Conservation (phyloP, 495 filamentous ascomycete species). For the Aspergillus campestris region DNA sequence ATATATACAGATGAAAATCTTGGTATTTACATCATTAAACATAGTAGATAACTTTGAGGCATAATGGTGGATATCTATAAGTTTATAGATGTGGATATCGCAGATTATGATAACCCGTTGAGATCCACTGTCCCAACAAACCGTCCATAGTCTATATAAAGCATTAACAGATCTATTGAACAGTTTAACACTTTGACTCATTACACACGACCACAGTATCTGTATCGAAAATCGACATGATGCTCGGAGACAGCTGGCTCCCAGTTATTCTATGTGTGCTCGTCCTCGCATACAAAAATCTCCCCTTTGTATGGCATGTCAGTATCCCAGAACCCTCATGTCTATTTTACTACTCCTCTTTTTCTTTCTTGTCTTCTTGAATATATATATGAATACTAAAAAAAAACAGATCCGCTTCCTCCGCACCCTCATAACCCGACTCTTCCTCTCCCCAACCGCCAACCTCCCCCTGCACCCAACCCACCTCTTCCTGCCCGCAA, state of each 20-base stretch:
- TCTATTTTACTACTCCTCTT: not conserved
- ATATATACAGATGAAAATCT: too few relatives aligned
- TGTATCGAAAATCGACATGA: not conserved
- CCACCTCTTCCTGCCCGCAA: constrained; percentile 38
- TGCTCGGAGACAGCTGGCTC: constrained; percentile 1
- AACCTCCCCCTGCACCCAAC: not conserved
- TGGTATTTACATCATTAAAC: too few relatives aligned
- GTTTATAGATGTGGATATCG: too few relatives aligned
- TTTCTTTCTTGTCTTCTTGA: too few relatives aligned
- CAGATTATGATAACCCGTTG: too few relatives aligned
- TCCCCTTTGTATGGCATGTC: constrained; percentile 75
- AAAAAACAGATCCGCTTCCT: constrained; percentile 2
- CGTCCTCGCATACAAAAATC: constrained; percentile 42
- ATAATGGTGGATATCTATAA: too few relatives aligned
- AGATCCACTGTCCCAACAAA: too few relatives aligned
- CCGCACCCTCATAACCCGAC: constrained; percentile 1
- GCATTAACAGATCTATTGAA: too few relatives aligned
- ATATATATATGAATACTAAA: not conserved
- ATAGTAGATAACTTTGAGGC: too few relatives aligned
- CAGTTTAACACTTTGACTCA: too few relatives aligned
- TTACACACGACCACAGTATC: too few relatives aligned
- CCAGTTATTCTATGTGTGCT: not conserved
- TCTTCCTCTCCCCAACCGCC: not conserved
- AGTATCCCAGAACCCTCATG: constrained; percentile 1
- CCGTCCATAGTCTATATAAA: too few relatives aligned